phyloP scores from a whole-genome alignment of 495 filamentous ascomycete genomes.

The Neurospora sp. region DNA sequence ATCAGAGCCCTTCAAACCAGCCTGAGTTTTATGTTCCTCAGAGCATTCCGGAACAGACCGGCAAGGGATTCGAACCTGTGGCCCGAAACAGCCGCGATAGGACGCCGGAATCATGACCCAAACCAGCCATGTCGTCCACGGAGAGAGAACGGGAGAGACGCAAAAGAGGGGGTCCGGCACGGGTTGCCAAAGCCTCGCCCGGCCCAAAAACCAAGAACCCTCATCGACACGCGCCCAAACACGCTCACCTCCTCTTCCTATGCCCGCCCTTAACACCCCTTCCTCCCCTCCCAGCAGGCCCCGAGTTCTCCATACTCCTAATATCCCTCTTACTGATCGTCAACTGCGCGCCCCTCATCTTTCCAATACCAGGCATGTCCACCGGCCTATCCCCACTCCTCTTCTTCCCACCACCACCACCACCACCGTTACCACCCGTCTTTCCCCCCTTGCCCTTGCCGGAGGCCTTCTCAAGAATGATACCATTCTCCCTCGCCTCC shows the following conservation, averaged over 20 bases:
- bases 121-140: background rate
- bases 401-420: conserved; percentile 20
- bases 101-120: background rate
- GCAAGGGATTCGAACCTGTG: background rate
- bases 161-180: background rate
- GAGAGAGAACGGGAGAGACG: background rate
- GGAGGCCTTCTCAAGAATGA: conserved; percentile 66
- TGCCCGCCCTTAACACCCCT: conserved; percentile 3
- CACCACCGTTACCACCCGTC: conserved; percentile 32
- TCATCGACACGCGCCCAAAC: background rate
- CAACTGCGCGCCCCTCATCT: conserved; percentile 67
- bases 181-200: background rate
- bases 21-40: background rate
- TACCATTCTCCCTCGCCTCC: conserved; percentile 82
- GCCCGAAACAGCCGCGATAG: background rate
- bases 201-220: background rate
- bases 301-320: conserved; percentile 44
- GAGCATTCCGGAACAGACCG: background rate
- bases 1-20: background rate
- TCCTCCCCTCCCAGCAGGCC: conserved; percentile 17
- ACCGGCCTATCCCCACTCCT: conserved; percentile 54
- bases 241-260: conserved; percentile 14
- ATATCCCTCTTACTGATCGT: conserved; percentile 72
- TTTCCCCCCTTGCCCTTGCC: conserved; percentile 19
- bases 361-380: conserved; percentile 67